phyloP scores from a whole-genome alignment of 2,329 filamentous ascomycete species.

The Penicillium sp. region DNA sequence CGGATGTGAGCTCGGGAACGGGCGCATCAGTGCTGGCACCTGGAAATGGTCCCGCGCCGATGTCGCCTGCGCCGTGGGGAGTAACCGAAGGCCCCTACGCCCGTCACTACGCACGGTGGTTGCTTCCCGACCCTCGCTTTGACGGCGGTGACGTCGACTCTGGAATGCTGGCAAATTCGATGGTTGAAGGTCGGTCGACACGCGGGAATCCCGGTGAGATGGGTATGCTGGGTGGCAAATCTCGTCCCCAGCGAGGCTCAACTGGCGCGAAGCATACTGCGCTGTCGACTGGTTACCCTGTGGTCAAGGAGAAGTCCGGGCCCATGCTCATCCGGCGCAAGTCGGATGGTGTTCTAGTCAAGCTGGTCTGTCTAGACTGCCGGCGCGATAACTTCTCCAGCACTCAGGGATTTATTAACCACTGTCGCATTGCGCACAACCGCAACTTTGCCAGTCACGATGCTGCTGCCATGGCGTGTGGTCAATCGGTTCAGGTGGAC shows the following conservation, averaged over 20 bases:
- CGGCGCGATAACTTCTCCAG: constrained; percentile 89
- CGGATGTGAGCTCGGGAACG: constrained; percentile 69
- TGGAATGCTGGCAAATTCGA: constrained; percentile 39
- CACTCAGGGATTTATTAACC: constrained; percentile 98
- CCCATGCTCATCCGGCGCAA: constrained; percentile 82
- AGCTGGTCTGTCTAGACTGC: constrained; percentile 86
- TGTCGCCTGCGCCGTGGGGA: constrained; percentile 83
- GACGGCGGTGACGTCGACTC: constrained; percentile 57
- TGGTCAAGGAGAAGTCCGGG: constrained; percentile 75
- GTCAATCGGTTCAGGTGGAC: constrained; percentile 73
- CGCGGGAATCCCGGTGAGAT: constrained; percentile 68
- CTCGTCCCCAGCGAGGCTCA: constrained; percentile 57
- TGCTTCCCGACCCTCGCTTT: constrained; percentile 83
- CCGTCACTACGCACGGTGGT: constrained; percentile 92
- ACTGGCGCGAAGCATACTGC: constrained; percentile 65
- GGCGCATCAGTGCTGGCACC: constrained; percentile 66
- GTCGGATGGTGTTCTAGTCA: constrained; percentile 78
- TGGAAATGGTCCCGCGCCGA: constrained; percentile 64
- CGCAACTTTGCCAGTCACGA: constrained; percentile 95
- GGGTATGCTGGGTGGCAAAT: constrained; percentile 51
- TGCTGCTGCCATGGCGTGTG: constrained; percentile 83
- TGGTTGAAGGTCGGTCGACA: constrained; percentile 71
- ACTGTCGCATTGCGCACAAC: constrained; percentile 93
- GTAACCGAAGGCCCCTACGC: constrained; percentile 90
- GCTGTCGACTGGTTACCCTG: constrained; percentile 67